Base-by-base conservation (phyloP, 495 filamentous ascomycete species). In the Penicillium herquei region DNA sequence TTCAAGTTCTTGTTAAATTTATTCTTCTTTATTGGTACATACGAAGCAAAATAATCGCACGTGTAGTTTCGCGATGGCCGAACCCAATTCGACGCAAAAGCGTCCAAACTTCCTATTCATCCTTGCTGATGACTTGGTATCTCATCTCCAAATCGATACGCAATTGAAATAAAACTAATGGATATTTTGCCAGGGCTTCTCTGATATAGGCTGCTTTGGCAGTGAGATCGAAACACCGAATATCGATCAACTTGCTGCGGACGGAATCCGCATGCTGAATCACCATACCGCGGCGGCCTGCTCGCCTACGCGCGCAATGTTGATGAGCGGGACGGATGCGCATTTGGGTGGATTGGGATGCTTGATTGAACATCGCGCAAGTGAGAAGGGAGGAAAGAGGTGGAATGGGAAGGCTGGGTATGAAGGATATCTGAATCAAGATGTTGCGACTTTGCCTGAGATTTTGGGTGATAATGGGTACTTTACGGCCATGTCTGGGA, bases 391-490 rank as follows among this genome's bases (percentile, higher is more conserved):
- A 17, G 50, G 33, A 37, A 34, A 58, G 43, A 33, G 49, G 26
- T 53, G 41, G 21, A 33, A 42, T 34, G 54, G 43, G 10, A 56
- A 54, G 41, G 46, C 45, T 16, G 80, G 77, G 1, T 80, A 82
- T 58, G 81, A 82, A 61, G 81, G 81, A 6, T 84, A 81, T 56
- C 68, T 85, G 14, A 83, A 85, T 52, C 67, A 79, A 13, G 49
- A 66, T 11, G 78, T 83, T 17, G 78, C 72, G 10, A 70, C 80
- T 0, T 56, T 84, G 2, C 78, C 81, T n/a, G 80, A 84, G 56
- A 51, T 84, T 11, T 66, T 84, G 4, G 62, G 64, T 10, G 81
- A 84, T 52, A 70, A 63, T 17, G 81, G 81, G 11, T 84, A 84
- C 54, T 66, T 68, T 14, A 84, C 81, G 2, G 34, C 77, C n/a